phyloP scores from a whole-genome alignment of 164 flowering plant genomes.

The Kalanchoe fedtschenkoi region DNA sequence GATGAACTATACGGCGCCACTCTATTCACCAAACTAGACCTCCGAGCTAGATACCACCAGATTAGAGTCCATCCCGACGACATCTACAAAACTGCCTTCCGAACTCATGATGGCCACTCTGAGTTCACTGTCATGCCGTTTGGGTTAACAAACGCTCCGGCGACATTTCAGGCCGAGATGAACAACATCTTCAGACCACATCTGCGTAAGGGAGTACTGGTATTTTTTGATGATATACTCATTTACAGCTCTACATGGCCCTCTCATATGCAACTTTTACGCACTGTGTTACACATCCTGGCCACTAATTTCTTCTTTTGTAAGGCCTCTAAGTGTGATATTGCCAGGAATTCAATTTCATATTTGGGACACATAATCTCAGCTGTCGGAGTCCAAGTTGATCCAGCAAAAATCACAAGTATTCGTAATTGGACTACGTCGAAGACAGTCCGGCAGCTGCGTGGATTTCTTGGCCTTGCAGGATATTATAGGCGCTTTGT shows the following conservation, averaged over 20 bases:
- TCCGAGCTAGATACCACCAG: neutral
- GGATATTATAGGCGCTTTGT: no score
- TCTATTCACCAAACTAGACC: no score
- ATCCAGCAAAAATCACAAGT: neutral
- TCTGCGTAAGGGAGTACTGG: neutral
- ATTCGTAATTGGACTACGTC: neutral
- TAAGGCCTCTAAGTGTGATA: neutral
- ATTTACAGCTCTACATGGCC: no score
- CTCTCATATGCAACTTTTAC: neutral
- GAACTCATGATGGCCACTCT: no score
- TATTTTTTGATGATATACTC: no score
- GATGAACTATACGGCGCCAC: conserved; percentile 1
- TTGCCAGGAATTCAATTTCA: neutral
- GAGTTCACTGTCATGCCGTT: neutral
- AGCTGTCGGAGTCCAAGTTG: neutral
- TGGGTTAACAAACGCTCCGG: no score
- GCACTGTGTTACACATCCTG: neutral
- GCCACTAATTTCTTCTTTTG: neutral
- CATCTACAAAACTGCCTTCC: no score
- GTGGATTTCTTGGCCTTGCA: no score
- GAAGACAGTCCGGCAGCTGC: neutral
- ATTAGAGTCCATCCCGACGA: no score
- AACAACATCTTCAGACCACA: neutral
- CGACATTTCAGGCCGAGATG: neutral
- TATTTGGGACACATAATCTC: neutral